Base-by-base conservation (phyloP, 192 early-diverging fungal species). In the Rhizoclosmatium sp. region DNA sequence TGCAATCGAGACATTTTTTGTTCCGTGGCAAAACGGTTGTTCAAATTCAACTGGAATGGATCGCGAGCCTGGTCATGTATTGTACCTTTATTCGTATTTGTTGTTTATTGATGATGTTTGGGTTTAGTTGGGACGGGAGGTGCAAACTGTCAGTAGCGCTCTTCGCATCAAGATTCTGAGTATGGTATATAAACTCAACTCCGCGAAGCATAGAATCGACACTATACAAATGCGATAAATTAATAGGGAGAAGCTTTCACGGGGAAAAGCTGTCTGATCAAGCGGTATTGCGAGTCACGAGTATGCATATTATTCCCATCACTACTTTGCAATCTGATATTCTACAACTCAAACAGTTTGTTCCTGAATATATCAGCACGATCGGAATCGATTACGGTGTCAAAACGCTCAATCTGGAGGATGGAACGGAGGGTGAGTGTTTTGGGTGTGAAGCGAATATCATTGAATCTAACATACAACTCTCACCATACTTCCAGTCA, bases 301-400 rank as follows among this genome's bases (percentile, higher is more conserved):
- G 88, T 88, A 76, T 49, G 82, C 61, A 16, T 59, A 58, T 12
- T 39, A 9, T 12, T 39, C 40, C 21, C 16, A 59, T 3, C 3
- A 16, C 70, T n/a, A 16, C 21, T 1, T 4, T 4, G 21, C 39
- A 19, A 58, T 23, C 10, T 4, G 39, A 19, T 64, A 64, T 21
- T 19, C 9, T 64, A 64, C 5, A 7, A 54, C 51, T 7, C 21
- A 19, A 31, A 39, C 54, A 89, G 89, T 91, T 81, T 75, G 76
- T 91, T 23, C 60, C 74, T 3, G 88, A 91, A 12, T 91, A 91
- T 77, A 81, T 91, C 1, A 77, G 87, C 41, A 91, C 89, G 21
- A 91, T 91, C 42, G 89, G 89, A 39, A 89, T 91, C 51, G 89
- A 91, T 71, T 91, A 88, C 75, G 89, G 89, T 2, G 89, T 91